Conservation (phyloP, 495 filamentous ascomycete genomes). For the Xylaria telfairii region DNA sequence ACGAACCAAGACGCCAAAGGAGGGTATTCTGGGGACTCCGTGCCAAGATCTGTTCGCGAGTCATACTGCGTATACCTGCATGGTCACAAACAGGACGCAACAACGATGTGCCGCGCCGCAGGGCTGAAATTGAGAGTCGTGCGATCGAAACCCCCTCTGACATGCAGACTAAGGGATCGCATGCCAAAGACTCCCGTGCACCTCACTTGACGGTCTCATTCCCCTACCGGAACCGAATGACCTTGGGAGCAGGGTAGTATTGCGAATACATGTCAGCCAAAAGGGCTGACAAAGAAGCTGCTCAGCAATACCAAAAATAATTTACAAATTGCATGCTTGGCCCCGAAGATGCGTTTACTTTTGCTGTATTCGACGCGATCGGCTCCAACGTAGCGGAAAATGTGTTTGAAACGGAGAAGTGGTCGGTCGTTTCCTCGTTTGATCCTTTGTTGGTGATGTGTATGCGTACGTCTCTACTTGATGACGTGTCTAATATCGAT, state of each 20-base stretch:
- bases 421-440: background rate
- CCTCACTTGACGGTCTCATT: conserved; percentile 4
- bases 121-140: conserved; percentile 24
- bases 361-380: background rate
- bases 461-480: background rate
- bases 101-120: conserved; percentile 19
- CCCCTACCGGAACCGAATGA: conserved; percentile 15
- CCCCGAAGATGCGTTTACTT: background rate
- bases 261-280: conserved; percentile 5
- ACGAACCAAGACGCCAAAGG: background rate
- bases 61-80: background rate
- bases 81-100: background rate
- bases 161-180: conserved; percentile 13
- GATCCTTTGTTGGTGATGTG: background rate
- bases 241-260: conserved; percentile 7
- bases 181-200: conserved; percentile 8
- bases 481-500: background rate
- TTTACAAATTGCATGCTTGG: background rate
- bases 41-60: conserved; percentile 4
- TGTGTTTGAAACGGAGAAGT: background rate
- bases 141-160: conserved; percentile 21
- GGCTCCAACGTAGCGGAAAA: background rate
- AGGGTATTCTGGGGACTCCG: conserved; percentile 6
- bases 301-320: conserved; percentile 10
- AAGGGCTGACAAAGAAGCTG: conserved; percentile 9